phyloP scores from a whole-genome alignment of 768 basidiomycete genomes.

The Suillus americanus region DNA sequence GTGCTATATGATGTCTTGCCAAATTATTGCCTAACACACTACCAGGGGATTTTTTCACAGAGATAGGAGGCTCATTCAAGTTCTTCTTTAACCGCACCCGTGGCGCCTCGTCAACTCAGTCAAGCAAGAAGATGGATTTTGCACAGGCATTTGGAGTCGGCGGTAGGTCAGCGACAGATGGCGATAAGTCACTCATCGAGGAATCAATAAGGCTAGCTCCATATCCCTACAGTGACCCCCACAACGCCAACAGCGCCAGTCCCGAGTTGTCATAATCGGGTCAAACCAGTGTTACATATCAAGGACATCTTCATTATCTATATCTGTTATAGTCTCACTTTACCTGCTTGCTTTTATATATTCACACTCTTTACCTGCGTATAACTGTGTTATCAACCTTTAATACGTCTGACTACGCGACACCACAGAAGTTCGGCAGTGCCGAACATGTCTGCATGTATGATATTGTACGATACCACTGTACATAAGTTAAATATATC shows the following conservation, averaged over 20 bases:
- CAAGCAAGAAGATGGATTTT: slow-evolving; percentile 32
- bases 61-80: slow-evolving; percentile 61
- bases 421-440: not conserved
- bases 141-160: slow-evolving; percentile 41
- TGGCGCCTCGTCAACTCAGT: slow-evolving; percentile 29
- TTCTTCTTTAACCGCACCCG: slow-evolving; percentile 53
- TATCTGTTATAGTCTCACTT: not conserved
- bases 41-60: slow-evolving; percentile 62
- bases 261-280: slow-evolving; percentile 7
- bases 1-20: slow-evolving; percentile 14
- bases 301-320: not conserved
- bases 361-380: not conserved
- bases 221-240: slow-evolving; percentile 26
- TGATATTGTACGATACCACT: not conserved
- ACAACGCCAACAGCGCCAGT: slow-evolving; percentile 9
- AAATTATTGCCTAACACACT: slow-evolving; percentile 9
- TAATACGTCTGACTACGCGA: not conserved
- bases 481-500: not conserved
- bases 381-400: not conserved
- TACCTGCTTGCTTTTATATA: not conserved
- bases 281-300: not conserved
- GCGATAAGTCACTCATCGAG: slow-evolving; percentile 23
- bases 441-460: not conserved
- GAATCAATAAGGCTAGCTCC: slow-evolving; percentile 42
- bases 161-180: slow-evolving; percentile 17